phyloP scores from a whole-genome alignment of 129 eudicot genomes.

The Flaveria ramosissima region DNA sequence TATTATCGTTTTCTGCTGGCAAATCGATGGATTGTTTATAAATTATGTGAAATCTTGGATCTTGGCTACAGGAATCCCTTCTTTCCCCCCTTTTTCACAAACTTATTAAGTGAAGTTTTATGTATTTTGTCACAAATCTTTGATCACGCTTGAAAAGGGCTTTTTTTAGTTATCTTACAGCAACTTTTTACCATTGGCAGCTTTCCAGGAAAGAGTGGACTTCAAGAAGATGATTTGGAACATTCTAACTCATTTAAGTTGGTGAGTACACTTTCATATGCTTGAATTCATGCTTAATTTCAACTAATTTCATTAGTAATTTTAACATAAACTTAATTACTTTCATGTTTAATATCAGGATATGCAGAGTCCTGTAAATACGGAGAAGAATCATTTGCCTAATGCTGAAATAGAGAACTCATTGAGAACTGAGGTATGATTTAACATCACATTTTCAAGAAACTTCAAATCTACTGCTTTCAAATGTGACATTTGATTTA shows the following conservation, averaged over 20 bases:
- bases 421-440: conserved; percentile 74
- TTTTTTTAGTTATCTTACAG: not conserved
- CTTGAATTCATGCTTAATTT: conserved; percentile 2
- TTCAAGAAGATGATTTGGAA: conserved; percentile 48
- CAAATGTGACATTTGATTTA: not conserved
- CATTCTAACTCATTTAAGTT: conserved; percentile 42
- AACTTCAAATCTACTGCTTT: not conserved
- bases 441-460: not conserved
- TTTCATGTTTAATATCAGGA: conserved; percentile 43
- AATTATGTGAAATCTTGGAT: conserved; percentile 37
- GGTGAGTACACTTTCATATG: conserved; percentile 44
- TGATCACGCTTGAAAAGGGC: conserved; percentile 5
- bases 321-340: not conserved
- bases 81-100: not conserved
- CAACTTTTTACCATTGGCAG: conserved; percentile 52
- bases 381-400: conserved; percentile 47
- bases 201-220: conserved; percentile 57
- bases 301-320: conserved; percentile 3
- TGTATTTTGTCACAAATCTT: not conserved
- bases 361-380: conserved; percentile 26
- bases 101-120: conserved; percentile 1
- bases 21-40: conserved; percentile 4
- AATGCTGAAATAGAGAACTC: conserved; percentile 55
- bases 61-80: conserved; percentile 13
- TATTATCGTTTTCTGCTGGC: not conserved